Conservation (phyloP, 164 flowering plant species). For the Vitis rupestris region DNA sequence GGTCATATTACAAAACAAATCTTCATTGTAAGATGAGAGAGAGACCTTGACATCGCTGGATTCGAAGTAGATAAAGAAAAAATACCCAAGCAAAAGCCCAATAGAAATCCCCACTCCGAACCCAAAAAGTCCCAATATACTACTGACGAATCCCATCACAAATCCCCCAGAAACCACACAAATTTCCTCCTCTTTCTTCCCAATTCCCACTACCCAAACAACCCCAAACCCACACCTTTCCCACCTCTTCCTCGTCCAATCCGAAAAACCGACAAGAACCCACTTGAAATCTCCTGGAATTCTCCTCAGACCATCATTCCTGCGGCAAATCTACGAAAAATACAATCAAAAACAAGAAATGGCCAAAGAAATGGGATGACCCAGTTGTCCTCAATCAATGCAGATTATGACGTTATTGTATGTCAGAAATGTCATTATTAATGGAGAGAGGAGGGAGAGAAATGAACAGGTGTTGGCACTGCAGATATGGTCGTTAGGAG, state of each 20-base stretch:
- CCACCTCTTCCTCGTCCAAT: not conserved
- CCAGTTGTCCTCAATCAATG: too few relatives aligned
- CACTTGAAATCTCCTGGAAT: too few relatives aligned
- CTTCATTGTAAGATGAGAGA: not conserved
- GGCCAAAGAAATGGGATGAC: too few relatives aligned
- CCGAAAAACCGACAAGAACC: too few relatives aligned
- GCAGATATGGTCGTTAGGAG: too few relatives aligned
- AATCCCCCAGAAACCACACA: not conserved
- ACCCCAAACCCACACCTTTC: conserved; percentile 1
- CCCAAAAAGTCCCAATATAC: conserved; percentile 64
- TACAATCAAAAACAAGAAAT: too few relatives aligned
- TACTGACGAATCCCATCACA: conserved; percentile 73
- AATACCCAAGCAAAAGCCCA: conserved; percentile 74
- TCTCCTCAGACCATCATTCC: too few relatives aligned
- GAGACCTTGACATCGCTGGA: conserved; percentile 66
- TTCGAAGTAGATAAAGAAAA: conserved; percentile 73
- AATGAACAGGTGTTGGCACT: too few relatives aligned
- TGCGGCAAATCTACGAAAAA: too few relatives aligned
- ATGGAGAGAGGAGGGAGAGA: too few relatives aligned
- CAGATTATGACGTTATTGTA: too few relatives aligned
- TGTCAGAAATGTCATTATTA: too few relatives aligned
- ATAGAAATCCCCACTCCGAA: conserved; percentile 73
- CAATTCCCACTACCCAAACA: conserved; percentile 8
- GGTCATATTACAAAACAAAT: not conserved
- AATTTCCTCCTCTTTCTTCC: not conserved